phyloP scores from a whole-genome alignment of 2,329 filamentous ascomycete genomes.

The Nannizziopsis arthrosporioides region DNA sequence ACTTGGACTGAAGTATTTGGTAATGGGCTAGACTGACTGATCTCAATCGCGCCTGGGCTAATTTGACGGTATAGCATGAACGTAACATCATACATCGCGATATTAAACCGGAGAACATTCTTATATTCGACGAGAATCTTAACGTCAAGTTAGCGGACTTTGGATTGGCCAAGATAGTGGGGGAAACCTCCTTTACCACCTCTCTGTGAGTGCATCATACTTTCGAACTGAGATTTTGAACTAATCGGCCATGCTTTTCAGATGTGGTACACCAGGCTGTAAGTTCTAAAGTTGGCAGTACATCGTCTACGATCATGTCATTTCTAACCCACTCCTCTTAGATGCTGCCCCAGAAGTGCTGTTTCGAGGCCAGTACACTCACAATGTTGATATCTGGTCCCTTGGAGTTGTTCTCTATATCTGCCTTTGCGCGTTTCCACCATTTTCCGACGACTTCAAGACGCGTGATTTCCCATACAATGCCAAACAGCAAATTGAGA shows the following conservation, averaged over 20 bases:
- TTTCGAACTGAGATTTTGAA: not conserved
- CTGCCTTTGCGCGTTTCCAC: conserved; percentile 89
- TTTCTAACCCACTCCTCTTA: conserved; percentile 17
- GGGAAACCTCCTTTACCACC: conserved; percentile 94
- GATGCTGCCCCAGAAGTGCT: conserved; percentile 93
- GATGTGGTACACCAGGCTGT: conserved; percentile 84
- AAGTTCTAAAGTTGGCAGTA: conserved; percentile 21
- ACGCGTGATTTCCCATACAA: conserved; percentile 71
- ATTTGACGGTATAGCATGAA: conserved; percentile 52
- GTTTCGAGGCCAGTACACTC: conserved; percentile 71
- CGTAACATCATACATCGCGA: conserved; percentile 95
- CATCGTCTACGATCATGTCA: not conserved
- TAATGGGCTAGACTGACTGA: conserved; percentile 37
- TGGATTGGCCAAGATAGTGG: conserved; percentile 94
- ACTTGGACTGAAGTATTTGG: conserved; percentile 86
- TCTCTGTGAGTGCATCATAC: conserved; percentile 52
- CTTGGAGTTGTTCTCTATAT: conserved; percentile 97
- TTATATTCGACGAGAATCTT: conserved; percentile 73
- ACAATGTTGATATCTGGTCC: conserved; percentile 92
- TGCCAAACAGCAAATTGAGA: conserved; percentile 78
- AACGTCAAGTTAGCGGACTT: conserved; percentile 92
- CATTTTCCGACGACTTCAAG: conserved; percentile 89
- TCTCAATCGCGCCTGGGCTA: not conserved
- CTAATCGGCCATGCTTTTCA: conserved; percentile 23
- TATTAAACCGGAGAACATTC: conserved; percentile 94